Evolutionary conservation across 2,329 filamentous ascomycete species (phyloP).

Genomic region (Alternaria gaisen): DNA sequence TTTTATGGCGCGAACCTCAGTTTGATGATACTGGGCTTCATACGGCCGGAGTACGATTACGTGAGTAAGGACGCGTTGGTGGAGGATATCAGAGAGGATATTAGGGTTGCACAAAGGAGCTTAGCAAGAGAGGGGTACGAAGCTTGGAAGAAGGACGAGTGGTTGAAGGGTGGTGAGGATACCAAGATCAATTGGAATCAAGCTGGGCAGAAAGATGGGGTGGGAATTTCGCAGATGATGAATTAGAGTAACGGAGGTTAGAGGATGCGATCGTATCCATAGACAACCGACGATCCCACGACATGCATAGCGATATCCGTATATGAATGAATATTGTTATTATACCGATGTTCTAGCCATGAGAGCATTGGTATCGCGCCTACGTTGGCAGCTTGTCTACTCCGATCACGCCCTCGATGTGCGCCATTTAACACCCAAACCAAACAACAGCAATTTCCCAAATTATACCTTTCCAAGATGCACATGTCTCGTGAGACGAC

Average conservation of each 20-base stretch:
- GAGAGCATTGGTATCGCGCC: neutral
- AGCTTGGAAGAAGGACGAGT: constrained; percentile 59
- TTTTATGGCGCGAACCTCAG: constrained; percentile 88
- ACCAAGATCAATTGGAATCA: constrained; percentile 9
- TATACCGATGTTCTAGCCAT: neutral
- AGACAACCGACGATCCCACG: neutral
- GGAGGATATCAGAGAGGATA: constrained; percentile 88
- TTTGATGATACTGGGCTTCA: constrained; percentile 83
- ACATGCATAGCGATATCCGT: neutral
- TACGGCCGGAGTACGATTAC: constrained; percentile 91
- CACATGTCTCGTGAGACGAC: neutral
- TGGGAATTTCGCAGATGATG: constrained; percentile 23
- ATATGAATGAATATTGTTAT: neutral
- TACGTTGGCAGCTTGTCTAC: neutral
- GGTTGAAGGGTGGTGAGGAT: constrained; percentile 37
- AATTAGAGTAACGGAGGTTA: constrained; percentile 3
- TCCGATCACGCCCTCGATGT: neutral
- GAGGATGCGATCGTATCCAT: neutral
- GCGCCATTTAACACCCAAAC: neutral
- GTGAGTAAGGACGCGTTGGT: constrained; percentile 82
- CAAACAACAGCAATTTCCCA: neutral
- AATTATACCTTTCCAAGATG: neutral
- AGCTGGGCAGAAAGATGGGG: constrained; percentile 18
- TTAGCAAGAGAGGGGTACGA: constrained; percentile 71
- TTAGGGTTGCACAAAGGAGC: constrained; percentile 79